Conservation (phyloP, 768 basidiomycete species). For the Boletus tomentosulus region DNA sequence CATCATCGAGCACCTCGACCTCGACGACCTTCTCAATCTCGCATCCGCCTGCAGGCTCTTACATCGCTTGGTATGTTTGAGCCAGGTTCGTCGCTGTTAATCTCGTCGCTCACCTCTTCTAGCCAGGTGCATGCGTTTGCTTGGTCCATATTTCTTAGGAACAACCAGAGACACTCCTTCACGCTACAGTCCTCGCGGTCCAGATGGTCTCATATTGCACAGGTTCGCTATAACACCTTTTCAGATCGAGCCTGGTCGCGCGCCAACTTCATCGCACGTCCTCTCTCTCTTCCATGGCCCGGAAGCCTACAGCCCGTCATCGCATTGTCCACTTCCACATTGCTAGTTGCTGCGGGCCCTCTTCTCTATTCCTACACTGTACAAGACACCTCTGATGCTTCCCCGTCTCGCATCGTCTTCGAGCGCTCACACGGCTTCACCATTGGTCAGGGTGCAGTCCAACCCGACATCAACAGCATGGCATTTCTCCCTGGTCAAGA, state of each 20-base stretch:
- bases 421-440: constrained; percentile 45
- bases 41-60: constrained; percentile 29
- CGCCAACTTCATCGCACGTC: constrained; percentile 55
- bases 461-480: constrained; percentile 53
- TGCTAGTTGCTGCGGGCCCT: constrained; percentile 60
- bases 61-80: constrained; percentile 37
- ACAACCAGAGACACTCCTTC: constrained; percentile 50
- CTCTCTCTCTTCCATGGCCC: constrained; percentile 56
- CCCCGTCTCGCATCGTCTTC: constrained; percentile 41
- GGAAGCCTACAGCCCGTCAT: constrained; percentile 54
- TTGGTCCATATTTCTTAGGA: constrained; percentile 50
- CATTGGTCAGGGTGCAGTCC: constrained; percentile 24
- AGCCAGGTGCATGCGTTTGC: constrained; percentile 57
- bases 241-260: constrained; percentile 52
- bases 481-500: constrained; percentile 46
- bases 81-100: constrained; percentile 11
- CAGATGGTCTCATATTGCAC: constrained; percentile 41
- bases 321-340: constrained; percentile 49
- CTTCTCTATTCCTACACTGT: constrained; percentile 57
- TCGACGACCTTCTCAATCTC: constrained; percentile 38
- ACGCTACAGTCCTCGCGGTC: constrained; percentile 44
- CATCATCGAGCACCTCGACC: constrained; percentile 43
- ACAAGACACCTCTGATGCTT: constrained; percentile 24
- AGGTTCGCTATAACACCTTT: constrained; percentile 49
- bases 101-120: constrained; percentile 1